Conservation (phyloP, 495 filamentous ascomycete species). For the Penicillium taxi region DNA sequence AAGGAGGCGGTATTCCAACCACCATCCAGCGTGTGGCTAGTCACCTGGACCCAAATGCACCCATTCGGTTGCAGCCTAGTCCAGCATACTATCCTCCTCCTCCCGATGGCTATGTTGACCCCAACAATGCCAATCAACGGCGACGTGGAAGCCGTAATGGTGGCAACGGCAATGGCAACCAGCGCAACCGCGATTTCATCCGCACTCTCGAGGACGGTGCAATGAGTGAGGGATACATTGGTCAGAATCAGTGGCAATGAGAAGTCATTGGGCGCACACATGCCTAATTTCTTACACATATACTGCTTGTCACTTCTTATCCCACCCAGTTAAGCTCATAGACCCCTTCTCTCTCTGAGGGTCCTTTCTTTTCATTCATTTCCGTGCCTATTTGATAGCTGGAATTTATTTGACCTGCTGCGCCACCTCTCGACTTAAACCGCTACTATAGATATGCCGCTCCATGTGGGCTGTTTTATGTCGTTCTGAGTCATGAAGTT, state of each 20-base stretch:
- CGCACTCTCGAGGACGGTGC: conserved; percentile 89
- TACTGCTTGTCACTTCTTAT: no score
- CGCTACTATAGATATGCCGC: conserved; percentile 2
- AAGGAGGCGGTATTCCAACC: conserved; percentile 82
- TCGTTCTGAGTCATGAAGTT: conserved; percentile 1
- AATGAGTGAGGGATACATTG: conserved; percentile 71
- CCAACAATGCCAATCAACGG: conserved; percentile 52
- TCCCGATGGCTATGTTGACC: conserved; percentile 70
- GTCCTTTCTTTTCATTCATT: conserved; percentile 7
- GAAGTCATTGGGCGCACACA: conserved; percentile 1
- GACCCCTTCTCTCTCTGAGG: no score
- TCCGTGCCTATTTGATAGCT: conserved; percentile 4
- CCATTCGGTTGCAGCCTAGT: conserved; percentile 89
- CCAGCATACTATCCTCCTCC: conserved; percentile 97
- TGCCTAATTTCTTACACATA: background rate
- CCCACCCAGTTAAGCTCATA: no score
- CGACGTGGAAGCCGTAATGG: conserved; percentile 39
- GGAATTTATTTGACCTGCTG: conserved; percentile 10
- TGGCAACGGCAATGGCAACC: conserved; percentile 24
- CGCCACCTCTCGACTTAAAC: conserved; percentile 4
- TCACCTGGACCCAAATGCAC: conserved; percentile 90
- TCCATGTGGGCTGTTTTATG: background rate
- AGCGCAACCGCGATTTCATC: conserved; percentile 81
- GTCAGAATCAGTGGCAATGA: conserved; percentile 57
- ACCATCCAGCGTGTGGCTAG: conserved; percentile 94